phyloP scores from a whole-genome alignment of 208 protist species.

The Blechomonas ayalai region DNA sequence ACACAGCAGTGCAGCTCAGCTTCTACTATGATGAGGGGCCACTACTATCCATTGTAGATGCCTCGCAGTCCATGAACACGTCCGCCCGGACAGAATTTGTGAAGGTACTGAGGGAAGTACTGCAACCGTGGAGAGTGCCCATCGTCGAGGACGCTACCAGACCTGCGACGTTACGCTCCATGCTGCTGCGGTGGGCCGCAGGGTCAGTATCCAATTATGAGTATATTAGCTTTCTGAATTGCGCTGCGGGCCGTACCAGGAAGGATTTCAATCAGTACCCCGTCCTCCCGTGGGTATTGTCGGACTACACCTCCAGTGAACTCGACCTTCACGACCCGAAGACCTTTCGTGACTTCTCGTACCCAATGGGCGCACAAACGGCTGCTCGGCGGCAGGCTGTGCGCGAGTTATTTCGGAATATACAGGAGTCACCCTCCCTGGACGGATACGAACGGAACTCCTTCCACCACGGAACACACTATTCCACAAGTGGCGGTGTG shows the following conservation, averaged over 20 bases:
- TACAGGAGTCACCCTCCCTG: constrained; percentile 16
- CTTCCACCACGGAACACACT: constrained; percentile 98
- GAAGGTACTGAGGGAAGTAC: constrained; percentile 45
- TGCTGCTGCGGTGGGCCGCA: constrained; percentile 87
- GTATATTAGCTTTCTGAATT: constrained; percentile 92
- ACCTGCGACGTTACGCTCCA: constrained; percentile 34
- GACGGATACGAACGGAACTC: constrained; percentile 45
- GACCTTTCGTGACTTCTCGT: constrained; percentile 90
- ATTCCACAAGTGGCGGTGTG: constrained; percentile 93
- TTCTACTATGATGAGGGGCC: constrained; percentile 62
- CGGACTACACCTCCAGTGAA: constrained; percentile 72
- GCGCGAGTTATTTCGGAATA: constrained; percentile 64
- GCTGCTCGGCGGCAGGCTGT: constrained; percentile 64
- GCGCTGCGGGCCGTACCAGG: constrained; percentile 77
- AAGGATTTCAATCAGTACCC: constrained; percentile 94
- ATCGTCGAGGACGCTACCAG: constrained; percentile 63
- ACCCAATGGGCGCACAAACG: constrained; percentile 95
- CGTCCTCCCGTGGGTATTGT: constrained; percentile 94
- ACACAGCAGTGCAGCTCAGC: constrained; percentile 69
- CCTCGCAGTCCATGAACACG: constrained; percentile 82
- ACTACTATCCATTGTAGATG: constrained; percentile 78
- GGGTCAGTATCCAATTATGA: constrained; percentile 91
- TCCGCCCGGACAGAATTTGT: constrained; percentile 66
- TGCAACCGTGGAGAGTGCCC: constrained; percentile 39
- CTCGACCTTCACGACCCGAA: constrained; percentile 58